These are phyloP conservation scores for Trichoderma sp. DNA, from an alignment of 2,329 filamentous ascomycete species.

Conservation along the genomic window DNA sequence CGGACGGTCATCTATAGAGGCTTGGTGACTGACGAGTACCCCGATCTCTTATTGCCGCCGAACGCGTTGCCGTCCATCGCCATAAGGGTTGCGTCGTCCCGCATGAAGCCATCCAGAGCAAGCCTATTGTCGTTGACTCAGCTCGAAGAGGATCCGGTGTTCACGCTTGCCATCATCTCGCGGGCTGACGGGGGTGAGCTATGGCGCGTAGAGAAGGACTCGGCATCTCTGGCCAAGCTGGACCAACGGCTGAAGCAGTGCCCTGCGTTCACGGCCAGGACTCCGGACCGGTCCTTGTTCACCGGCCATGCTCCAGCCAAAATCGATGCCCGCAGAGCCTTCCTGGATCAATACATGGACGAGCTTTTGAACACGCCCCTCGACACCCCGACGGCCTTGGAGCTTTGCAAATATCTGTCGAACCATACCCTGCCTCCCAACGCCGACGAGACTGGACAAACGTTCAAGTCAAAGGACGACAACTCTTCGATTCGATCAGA, in stretches of 20 bases:
- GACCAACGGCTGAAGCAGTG: slow-evolving; percentile 79
- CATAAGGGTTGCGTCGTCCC: slow-evolving; percentile 86
- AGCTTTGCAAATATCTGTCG: slow-evolving; percentile 88
- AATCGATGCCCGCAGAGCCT: slow-evolving; percentile 80
- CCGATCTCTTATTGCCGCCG: slow-evolving; percentile 80
- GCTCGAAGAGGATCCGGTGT: slow-evolving; percentile 88
- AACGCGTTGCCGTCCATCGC: slow-evolving; percentile 85
- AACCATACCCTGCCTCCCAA: slow-evolving; percentile 64
- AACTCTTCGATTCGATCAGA: slow-evolving; percentile 53
- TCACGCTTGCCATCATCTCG: slow-evolving; percentile 83
- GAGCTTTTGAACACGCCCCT: slow-evolving; percentile 80
- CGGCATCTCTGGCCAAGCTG: slow-evolving; percentile 74
- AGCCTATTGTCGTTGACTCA: slow-evolving; percentile 80
- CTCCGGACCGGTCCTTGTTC: slow-evolving; percentile 85
- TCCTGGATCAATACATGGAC: slow-evolving; percentile 84
- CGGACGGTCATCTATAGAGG: slow-evolving; percentile 69
- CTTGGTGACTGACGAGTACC: slow-evolving; percentile 82
- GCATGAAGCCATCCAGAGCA: slow-evolving; percentile 87
- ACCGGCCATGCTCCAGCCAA: slow-evolving; percentile 91
- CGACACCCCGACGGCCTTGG: slow-evolving; percentile 73
- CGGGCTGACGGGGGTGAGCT: slow-evolving; percentile 76
- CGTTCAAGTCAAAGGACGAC: slow-evolving; percentile 16
- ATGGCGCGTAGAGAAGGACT: slow-evolving; percentile 94
- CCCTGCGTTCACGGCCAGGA: slow-evolving; percentile 69
- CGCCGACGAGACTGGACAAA: slow-evolving; percentile 54